Percentiles rank a stretch among this genome's conserved stretches.
Evolutionary conservation across 768 basidiomycete species (phyloP).

Genomic region (Collybia mongolica): DNA sequence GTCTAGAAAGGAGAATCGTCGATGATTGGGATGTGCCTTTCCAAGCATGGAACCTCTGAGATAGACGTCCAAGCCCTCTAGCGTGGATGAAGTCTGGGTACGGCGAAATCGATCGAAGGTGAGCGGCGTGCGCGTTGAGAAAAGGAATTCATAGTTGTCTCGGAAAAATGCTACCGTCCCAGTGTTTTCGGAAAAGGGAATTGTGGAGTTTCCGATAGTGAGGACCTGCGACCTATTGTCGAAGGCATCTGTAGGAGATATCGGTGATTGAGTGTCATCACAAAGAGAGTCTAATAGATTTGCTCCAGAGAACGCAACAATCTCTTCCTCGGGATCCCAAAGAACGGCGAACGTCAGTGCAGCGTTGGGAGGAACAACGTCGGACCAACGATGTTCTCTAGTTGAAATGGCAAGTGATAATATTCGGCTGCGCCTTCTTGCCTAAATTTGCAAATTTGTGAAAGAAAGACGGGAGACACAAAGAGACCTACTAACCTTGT

Average conservation of each 20-base stretch:
- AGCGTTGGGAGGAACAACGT: conserved; percentile 52
- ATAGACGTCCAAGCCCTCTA: conserved; percentile 37
- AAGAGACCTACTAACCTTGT: too few relatives aligned
- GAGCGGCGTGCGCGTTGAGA: conserved; percentile 6
- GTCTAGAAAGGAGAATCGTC: conserved; percentile 7
- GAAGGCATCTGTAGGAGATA: conserved; percentile 24
- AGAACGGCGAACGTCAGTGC: conserved; percentile 59
- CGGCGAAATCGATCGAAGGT: conserved; percentile 6
- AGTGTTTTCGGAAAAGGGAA: conserved; percentile 17
- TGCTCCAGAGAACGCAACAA: conserved; percentile 56
- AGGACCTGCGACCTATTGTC: conserved; percentile 24
- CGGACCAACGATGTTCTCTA: conserved; percentile 47
- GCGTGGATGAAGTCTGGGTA: conserved; percentile 36
- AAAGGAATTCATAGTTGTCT: conserved; percentile 20
- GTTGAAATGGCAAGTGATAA: conserved; percentile 1
- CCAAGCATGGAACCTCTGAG: conserved; percentile 26
- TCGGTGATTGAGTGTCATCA: conserved; percentile 3
- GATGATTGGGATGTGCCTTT: conserved; percentile 4
- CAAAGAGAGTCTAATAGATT: conserved; percentile 33
- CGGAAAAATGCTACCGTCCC: conserved; percentile 25
- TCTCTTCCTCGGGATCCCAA: conserved; percentile 57
- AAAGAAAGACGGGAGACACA: too few relatives aligned
- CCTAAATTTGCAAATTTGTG: background rate
- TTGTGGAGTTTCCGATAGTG: conserved; percentile 19
- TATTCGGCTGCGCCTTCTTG: background rate